phyloP scores from a whole-genome alignment of 257 asterid species.

The Primulina eburnea region DNA sequence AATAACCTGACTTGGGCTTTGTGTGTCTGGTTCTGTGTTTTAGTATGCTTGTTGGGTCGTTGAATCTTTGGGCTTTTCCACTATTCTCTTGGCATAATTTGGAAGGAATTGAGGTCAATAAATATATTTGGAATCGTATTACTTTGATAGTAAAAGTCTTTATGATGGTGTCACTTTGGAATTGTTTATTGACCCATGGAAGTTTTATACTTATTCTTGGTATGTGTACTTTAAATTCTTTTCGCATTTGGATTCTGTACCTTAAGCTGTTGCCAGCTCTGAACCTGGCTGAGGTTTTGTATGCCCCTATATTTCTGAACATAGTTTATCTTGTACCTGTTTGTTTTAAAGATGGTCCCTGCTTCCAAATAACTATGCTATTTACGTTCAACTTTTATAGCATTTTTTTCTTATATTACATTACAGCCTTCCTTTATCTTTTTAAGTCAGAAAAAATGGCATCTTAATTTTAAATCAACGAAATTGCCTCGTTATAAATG shows the following conservation, averaged over 20 bases:
- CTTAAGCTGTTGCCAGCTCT: neutral
- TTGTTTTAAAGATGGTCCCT: neutral
- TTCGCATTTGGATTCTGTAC: conserved; percentile 12
- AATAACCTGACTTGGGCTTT: conserved; percentile 5
- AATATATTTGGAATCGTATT: neutral
- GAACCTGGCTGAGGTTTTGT: neutral
- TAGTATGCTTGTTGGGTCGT: conserved; percentile 23
- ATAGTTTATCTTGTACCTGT: conserved; percentile 10
- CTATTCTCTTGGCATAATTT: neutral
- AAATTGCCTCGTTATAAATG: conserved; percentile 2
- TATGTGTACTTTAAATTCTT: neutral
- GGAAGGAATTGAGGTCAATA: neutral
- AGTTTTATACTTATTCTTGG: neutral
- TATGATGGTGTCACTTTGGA: neutral
- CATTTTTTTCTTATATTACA: too few relatives aligned
- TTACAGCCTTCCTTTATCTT: too few relatives aligned
- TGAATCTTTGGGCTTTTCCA: conserved; percentile 11
- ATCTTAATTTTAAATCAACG: neutral
- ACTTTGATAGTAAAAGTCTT: neutral
- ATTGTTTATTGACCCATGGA: neutral
- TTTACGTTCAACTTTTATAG: neutral
- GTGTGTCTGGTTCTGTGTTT: conserved; percentile 21
- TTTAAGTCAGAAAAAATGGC: neutral
- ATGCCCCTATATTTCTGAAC: conserved; percentile 7
- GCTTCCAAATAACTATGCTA: neutral